Evolutionary conservation across 2,329 filamentous ascomycete species (phyloP).

Genomic region (Zymoseptoria passerinii): DNA sequence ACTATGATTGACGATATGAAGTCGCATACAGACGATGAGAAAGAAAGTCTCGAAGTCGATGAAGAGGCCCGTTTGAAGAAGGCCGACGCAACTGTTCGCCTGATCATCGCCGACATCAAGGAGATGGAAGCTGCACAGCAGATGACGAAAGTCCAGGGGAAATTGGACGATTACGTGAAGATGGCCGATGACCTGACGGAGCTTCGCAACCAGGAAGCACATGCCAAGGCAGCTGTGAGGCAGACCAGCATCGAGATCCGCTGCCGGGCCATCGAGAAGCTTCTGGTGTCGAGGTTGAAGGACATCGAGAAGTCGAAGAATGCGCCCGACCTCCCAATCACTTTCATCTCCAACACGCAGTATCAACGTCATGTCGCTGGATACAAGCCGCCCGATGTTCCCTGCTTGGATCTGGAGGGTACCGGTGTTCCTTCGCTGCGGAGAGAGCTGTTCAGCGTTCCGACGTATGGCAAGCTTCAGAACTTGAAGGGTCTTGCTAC

Average conservation of each 20-base stretch:
- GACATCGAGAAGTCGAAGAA: conserved; percentile 6
- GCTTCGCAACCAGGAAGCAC: too few species aligned
- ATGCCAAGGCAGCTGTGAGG: too few species aligned
- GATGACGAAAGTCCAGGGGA: too few species aligned
- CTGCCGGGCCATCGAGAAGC: conserved; percentile 1
- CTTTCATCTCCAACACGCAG: conserved; percentile 13
- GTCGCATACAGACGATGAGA: background rate
- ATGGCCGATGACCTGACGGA: too few species aligned
- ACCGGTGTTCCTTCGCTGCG: conserved; percentile 5
- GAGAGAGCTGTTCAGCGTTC: conserved; percentile 1
- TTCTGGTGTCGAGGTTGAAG: background rate
- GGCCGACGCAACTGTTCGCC: background rate
- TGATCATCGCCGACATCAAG: too few species aligned
- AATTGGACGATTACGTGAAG: too few species aligned
- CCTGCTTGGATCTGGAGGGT: conserved; percentile 1
- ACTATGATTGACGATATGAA: conserved; percentile 13
- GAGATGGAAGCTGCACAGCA: too few species aligned
- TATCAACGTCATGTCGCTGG: conserved; percentile 13
- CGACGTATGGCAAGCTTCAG: conserved; percentile 7
- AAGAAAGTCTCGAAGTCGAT: background rate
- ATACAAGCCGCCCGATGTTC: background rate
- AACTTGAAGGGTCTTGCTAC: conserved; percentile 2
- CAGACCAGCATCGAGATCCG: conserved; percentile 2
- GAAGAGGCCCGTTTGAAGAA: background rate
- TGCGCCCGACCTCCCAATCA: conserved; percentile 8